Evolutionary conservation across 192 early-diverging fungal species (phyloP).

Genomic region (Coemansia asiatica): DNA sequence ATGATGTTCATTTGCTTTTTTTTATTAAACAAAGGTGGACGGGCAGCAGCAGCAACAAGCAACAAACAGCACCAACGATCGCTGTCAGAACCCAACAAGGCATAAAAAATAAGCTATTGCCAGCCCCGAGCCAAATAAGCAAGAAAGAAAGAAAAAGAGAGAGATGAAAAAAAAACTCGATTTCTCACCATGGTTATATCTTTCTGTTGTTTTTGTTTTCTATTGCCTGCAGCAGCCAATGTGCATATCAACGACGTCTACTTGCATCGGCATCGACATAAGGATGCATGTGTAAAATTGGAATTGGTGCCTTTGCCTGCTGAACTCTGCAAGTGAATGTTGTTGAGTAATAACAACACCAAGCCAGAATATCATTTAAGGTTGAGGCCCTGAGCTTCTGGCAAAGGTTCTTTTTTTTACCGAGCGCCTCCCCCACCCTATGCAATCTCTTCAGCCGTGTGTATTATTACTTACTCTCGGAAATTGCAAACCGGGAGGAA

Average conservation of each 20-base stretch:
- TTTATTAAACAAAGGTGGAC: too few species aligned
- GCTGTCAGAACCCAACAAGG: too few species aligned
- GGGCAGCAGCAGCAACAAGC: too few species aligned
- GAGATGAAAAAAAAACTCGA: not conserved
- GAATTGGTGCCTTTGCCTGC: not conserved
- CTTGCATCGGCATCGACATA: not conserved
- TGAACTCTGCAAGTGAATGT: not conserved
- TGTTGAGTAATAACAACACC: not conserved
- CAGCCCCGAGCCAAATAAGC: too few species aligned
- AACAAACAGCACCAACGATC: too few species aligned
- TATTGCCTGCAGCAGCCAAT: not conserved
- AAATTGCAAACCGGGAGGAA: not conserved
- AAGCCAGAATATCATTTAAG: not conserved
- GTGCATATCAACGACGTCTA: not conserved
- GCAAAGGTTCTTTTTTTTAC: not conserved
- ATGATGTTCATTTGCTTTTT: not conserved
- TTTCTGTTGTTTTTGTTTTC: not conserved
- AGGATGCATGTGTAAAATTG: not conserved
- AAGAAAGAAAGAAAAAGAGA: not conserved
- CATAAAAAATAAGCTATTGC: too few species aligned
- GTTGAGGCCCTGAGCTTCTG: not conserved
- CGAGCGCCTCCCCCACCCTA: not conserved
- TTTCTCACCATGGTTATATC: not conserved
- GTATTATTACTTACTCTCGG: not conserved
- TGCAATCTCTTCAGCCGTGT: not conserved